A percentile compares a stretch with the other conserved stretches of the same genome.
Evolutionary conservation across 1,284 basidiomycete species (phyloP).

Genomic region (Cryptococcus maquisensis): DNA sequence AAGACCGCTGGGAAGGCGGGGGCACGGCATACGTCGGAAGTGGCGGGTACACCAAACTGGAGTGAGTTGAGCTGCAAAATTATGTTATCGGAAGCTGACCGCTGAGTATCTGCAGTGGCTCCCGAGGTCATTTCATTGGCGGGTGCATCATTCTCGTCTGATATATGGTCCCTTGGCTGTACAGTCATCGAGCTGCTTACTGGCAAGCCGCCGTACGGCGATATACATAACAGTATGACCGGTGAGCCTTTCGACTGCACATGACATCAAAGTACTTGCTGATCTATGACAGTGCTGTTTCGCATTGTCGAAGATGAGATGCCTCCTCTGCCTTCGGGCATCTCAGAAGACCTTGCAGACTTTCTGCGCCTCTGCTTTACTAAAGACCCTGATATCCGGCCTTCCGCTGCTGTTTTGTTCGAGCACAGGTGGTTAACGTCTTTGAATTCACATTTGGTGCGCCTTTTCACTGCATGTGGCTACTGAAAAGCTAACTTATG

Average conservation of each 20-base stretch:
- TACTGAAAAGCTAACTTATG: neutral
- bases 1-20: constrained; percentile 33
- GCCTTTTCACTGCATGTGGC: constrained; percentile 44
- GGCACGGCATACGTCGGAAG: constrained; percentile 32
- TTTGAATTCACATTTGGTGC: constrained; percentile 69
- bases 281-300: constrained; percentile 68
- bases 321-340: constrained; percentile 76
- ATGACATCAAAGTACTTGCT: constrained; percentile 7
- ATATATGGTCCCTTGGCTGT: constrained; percentile 81
- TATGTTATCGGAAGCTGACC: neutral
- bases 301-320: constrained; percentile 87
- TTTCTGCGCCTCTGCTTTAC: constrained; percentile 81
- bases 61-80: constrained; percentile 50
- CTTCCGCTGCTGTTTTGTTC: constrained; percentile 74
- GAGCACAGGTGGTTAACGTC: constrained; percentile 85
- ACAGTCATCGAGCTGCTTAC: constrained; percentile 90
- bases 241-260: constrained; percentile 53
- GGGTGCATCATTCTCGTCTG: constrained; percentile 56
- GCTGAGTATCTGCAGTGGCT: constrained; percentile 58
- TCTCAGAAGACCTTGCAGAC: constrained; percentile 66
- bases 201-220: constrained; percentile 83
- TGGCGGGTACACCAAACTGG: constrained; percentile 95
- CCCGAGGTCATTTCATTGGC: constrained; percentile 81
- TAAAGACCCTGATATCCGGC: constrained; percentile 75
- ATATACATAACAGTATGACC: constrained; percentile 78